These are phyloP conservation scores for Yamadazyma dushanensis DNA, from an alignment of 1,139 yeast species.

Conservation along the genomic window DNA sequence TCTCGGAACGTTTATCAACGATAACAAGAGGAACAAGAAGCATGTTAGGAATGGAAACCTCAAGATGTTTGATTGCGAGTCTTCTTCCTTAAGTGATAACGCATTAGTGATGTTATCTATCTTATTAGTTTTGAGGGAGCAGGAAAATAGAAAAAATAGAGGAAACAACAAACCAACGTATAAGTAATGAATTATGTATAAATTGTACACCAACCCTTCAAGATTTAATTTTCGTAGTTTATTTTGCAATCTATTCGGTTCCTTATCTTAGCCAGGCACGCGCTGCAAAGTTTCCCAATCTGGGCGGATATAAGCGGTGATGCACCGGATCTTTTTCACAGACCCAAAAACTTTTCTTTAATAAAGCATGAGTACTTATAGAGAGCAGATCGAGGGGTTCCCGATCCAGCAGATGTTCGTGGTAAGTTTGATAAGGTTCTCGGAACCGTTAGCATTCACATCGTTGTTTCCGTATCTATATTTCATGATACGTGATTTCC, in stretches of 20 bases:
- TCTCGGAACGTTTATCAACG: constrained; percentile 33
- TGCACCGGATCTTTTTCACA: too few species aligned
- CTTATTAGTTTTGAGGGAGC: constrained; percentile 38
- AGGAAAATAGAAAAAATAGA: constrained; percentile 37
- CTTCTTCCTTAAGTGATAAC: constrained; percentile 18
- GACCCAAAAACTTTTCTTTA: too few species aligned
- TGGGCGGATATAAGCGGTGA: too few species aligned
- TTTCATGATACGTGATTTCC: constrained; percentile 60
- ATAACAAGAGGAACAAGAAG: constrained; percentile 24
- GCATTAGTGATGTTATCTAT: constrained; percentile 30
- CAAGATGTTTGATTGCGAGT: constrained; percentile 26
- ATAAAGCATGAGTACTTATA: constrained; percentile 2
- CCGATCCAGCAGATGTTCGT: constrained; percentile 52
- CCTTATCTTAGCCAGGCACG: too few species aligned
- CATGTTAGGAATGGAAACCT: constrained; percentile 29
- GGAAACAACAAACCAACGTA: constrained; percentile 31
- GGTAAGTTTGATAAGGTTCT: constrained; percentile 45
- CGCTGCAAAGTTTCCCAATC: too few species aligned
- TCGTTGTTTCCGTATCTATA: constrained; percentile 63
- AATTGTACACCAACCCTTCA: too few species aligned
- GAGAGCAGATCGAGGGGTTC: constrained; percentile 34
- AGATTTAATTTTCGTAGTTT: too few species aligned
- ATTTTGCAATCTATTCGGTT: too few species aligned
- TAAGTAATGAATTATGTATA: too few species aligned
- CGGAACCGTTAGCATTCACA: constrained; percentile 64